Evolutionary conservation across 768 basidiomycete species (phyloP), one percentile per base, ranked within the genome.

Genomic region (Tremella yokohamensis): DNA sequence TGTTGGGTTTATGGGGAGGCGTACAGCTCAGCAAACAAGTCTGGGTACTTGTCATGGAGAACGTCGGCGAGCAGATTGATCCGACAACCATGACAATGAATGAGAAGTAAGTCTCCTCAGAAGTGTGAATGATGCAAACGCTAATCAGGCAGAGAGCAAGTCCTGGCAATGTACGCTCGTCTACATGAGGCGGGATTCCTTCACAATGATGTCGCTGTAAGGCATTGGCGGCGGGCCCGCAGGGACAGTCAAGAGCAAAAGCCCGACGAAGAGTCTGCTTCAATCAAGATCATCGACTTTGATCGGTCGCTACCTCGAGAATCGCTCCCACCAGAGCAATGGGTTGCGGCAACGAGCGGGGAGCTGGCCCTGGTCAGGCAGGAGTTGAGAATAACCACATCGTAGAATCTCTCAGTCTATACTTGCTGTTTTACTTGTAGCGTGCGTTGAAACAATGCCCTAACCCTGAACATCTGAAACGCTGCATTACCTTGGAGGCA

Each of bases 241-340:
- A 15, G 11, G 29, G 6, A 4, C 6, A 34, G 6, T 11, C 4
- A 11, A 6, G 11, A 34, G 6, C 4, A 34, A 6, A 6, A 4
- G 29, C 11, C 22, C n/a, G 15, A 6, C 15, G 6, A 45, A 4
- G 4, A 6, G 8, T 6, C n/a, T n/a, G n/a, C n/a, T n/a, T n/a
- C n/a, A n/a, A 45, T 45, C 42, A 45, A 22, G 22, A 18, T 45
- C 42, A 45, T 45, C 15, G 42, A 45, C 22, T 45, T 45, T 45
- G 42, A 45, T 45, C n/a, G 42, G 4, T 4, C 42, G 6, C 4
- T 45, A 6, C 42, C 22, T 16, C 42, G 42, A 6, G 29, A 4
- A 6, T 4, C 29, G 29, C 11, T 4, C 29, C 4, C 4, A 11
- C 29, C 29, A 11, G 29, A 34, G 11, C 11, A 34, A 4, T 34